Percentiles rank a stretch among this genome's conserved stretches.
Conservation (phyloP, 1,139 yeast genomes). For the Saccharomyces pastorianus region DNA sequence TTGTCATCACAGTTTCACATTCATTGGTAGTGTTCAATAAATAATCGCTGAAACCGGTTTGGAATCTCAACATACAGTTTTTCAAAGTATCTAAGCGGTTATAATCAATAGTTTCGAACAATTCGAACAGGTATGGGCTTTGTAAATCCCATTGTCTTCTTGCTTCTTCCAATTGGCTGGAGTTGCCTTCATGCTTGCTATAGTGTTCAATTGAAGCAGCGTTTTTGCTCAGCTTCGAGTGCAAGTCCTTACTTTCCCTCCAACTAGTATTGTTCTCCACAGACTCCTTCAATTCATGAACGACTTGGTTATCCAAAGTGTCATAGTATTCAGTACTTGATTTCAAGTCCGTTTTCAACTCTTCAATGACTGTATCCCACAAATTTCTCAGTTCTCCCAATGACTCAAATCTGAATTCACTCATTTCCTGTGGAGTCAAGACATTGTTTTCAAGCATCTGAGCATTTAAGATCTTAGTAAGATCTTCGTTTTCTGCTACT, state of each 20-base stretch:
- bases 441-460: conserved; percentile 28
- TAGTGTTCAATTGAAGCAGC: conserved; percentile 13
- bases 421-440: conserved; percentile 28
- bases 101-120: conserved; percentile 67
- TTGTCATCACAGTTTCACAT: conserved; percentile 61
- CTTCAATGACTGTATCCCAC: conserved; percentile 49
- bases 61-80: conserved; percentile 59
- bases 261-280: conserved; percentile 47
- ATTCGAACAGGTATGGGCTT: conserved; percentile 71
- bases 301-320: conserved; percentile 46
- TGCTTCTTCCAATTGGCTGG: conserved; percentile 13
- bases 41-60: conserved; percentile 51
- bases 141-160: conserved; percentile 54
- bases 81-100: conserved; percentile 59
- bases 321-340: conserved; percentile 45
- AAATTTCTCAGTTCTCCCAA: conserved; percentile 47
- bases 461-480: conserved; percentile 30
- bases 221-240: conserved; percentile 27
- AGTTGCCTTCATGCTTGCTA: conserved; percentile 10
- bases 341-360: conserved; percentile 45
- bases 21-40: conserved; percentile 40
- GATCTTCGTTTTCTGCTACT: conserved; percentile 36
- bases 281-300: conserved; percentile 46
- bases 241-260: conserved; percentile 35
- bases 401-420: conserved; percentile 37